Conservation (phyloP, 2,329 filamentous ascomycete species). For the Penicillium griseofulvum region DNA sequence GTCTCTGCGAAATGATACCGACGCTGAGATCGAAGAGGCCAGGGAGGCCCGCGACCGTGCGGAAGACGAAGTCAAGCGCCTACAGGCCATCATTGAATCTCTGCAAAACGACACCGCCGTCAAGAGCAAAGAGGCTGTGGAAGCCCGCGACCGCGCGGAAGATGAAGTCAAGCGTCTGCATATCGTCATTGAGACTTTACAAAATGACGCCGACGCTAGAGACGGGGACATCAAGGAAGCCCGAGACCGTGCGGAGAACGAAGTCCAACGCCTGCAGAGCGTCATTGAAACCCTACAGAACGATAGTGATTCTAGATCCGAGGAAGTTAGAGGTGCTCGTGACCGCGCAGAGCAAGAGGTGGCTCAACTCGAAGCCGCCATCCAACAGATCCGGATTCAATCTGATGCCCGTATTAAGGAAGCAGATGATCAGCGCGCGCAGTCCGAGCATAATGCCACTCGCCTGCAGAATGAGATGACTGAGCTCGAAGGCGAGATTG, state of each 20-base stretch:
- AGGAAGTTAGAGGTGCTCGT: slow-evolving; percentile 25
- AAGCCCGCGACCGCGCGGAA: slow-evolving; percentile 16
- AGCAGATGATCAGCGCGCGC: slow-evolving; percentile 19
- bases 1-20: not conserved
- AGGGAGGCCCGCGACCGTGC: not conserved
- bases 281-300: slow-evolving; percentile 20
- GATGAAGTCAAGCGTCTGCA: slow-evolving; percentile 15
- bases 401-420: slow-evolving; percentile 28
- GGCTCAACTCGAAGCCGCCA: slow-evolving; percentile 28
- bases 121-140: not conserved
- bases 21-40: not conserved
- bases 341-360: slow-evolving; percentile 30
- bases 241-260: slow-evolving; percentile 22
- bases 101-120: not conserved
- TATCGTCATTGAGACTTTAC: slow-evolving; percentile 13
- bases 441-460: slow-evolving; percentile 39
- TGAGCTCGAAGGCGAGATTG: slow-evolving; percentile 61
- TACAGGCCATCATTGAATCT: not conserved
- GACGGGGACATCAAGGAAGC: slow-evolving; percentile 19
- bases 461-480: slow-evolving; percentile 51
- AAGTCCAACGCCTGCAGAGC: slow-evolving; percentile 27
- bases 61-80: slow-evolving; percentile 4
- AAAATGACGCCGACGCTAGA: slow-evolving; percentile 13
- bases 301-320: slow-evolving; percentile 16
- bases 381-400: slow-evolving; percentile 35